phyloP scores from a whole-genome alignment of 805 yeast species.

The Starmerella apis region DNA sequence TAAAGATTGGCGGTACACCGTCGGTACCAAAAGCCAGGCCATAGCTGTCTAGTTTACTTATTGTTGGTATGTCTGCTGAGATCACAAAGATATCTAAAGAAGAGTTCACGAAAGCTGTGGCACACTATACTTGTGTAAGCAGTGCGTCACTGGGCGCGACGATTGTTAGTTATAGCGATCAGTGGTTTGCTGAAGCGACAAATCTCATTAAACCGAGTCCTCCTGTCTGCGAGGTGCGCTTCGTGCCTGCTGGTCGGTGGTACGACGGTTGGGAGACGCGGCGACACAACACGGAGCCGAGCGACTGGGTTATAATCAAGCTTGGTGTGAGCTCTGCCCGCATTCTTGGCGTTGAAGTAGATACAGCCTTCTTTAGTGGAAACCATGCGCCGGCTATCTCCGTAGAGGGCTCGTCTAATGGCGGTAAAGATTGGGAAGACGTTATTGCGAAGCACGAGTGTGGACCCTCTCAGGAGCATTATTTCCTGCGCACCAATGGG shows the following conservation, averaged over 20 bases:
- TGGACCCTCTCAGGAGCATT: slow-evolving; percentile 82
- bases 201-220: slow-evolving; percentile 72
- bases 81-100: slow-evolving; percentile 18
- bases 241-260: slow-evolving; percentile 87
- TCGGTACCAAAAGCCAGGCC: background rate
- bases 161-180: slow-evolving; percentile 62
- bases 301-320: slow-evolving; percentile 78
- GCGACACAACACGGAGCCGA: slow-evolving; percentile 74
- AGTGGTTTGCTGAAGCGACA: slow-evolving; percentile 90
- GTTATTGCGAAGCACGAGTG: slow-evolving; percentile 66
- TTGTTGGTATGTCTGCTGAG: slow-evolving; percentile 8
- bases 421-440: slow-evolving; percentile 50
- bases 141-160: slow-evolving; percentile 77
- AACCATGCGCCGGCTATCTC: slow-evolving; percentile 87
- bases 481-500: slow-evolving; percentile 49
- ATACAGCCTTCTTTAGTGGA: slow-evolving; percentile 89
- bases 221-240: slow-evolving; percentile 73
- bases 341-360: slow-evolving; percentile 75
- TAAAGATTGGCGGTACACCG: background rate
- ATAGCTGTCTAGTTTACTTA: too few species aligned
- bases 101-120: slow-evolving; percentile 21
- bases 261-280: slow-evolving; percentile 99
- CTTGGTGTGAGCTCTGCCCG: slow-evolving; percentile 77
- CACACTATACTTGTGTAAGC: slow-evolving; percentile 49
- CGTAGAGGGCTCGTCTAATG: slow-evolving; percentile 55